Conservation (phyloP, 768 basidiomycete species). For the Rhizopogon vinicolor region DNA sequence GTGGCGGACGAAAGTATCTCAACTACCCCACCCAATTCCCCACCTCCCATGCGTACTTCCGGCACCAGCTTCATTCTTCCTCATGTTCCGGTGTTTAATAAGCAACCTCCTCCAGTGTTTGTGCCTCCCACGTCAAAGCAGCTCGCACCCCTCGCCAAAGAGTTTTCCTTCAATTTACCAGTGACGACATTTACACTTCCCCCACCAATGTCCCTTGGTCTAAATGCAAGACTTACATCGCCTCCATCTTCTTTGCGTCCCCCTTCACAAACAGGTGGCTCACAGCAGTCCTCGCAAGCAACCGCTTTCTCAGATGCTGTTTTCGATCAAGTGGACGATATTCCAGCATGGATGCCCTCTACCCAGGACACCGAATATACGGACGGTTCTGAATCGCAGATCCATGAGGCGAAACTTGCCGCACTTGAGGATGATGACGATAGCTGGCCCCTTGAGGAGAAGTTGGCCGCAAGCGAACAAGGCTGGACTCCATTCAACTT, state of each 20-base stretch:
- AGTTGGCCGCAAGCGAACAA: constrained; percentile 44
- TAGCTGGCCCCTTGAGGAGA: constrained; percentile 74
- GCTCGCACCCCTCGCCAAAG: constrained; percentile 17
- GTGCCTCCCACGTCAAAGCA: constrained; percentile 19
- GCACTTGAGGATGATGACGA: constrained; percentile 42
- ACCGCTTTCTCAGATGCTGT: constrained; percentile 46
- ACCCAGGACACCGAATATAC: constrained; percentile 60
- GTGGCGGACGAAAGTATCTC: constrained; percentile 35
- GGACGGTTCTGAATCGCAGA: constrained; percentile 31
- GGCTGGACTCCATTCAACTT: constrained; percentile 60
- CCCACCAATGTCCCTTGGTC: constrained; percentile 40
- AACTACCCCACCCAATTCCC: constrained; percentile 57
- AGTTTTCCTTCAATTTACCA: constrained; percentile 30
- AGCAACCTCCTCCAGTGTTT: constrained; percentile 32
- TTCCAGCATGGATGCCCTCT: constrained; percentile 50
- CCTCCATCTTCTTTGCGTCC: constrained; percentile 11
- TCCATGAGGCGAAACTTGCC: constrained; percentile 8
- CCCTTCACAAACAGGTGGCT: constrained; percentile 20
- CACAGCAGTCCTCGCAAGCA: constrained; percentile 51
- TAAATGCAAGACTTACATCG: constrained; percentile 31
- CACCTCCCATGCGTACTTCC: constrained; percentile 29
- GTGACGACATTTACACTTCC: constrained; percentile 38
- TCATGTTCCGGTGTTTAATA: constrained; percentile 55
- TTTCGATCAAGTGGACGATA: constrained; percentile 43
- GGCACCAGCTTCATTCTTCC: constrained; percentile 27